These are phyloP conservation scores for Chytriomyces hyalinus DNA, from an alignment of 192 early-diverging fungal species.

Conservation along the genomic window DNA sequence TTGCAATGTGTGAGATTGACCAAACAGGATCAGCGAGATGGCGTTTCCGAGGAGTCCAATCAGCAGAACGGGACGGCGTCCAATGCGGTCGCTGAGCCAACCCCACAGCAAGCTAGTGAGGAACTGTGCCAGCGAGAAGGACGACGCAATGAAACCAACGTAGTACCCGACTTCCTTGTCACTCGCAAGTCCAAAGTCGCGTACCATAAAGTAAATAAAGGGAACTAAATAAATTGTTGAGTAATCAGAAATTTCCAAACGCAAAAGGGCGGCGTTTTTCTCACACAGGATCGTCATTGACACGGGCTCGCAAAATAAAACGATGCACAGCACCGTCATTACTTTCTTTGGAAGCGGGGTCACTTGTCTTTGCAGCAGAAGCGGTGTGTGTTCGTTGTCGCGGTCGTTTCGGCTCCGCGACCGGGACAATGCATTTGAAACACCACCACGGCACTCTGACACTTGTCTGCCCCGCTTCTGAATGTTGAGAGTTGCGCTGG, in stretches of 20 bases:
- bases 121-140: constrained; percentile 76
- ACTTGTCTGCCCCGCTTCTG: not conserved
- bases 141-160: constrained; percentile 73
- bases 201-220: constrained; percentile 84
- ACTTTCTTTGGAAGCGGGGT: constrained; percentile 54
- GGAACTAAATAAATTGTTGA: constrained; percentile 60
- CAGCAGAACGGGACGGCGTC: constrained; percentile 80
- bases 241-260: not conserved
- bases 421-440: not conserved
- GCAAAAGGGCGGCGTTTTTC: not conserved
- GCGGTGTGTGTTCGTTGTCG: not conserved
- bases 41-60: constrained; percentile 79
- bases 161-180: constrained; percentile 85
- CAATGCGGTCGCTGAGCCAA: constrained; percentile 75
- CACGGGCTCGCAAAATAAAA: constrained; percentile 55
- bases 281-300: constrained; percentile 27
- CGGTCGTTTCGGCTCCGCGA: not conserved
- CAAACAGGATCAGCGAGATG: constrained; percentile 74
- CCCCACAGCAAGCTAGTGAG: constrained; percentile 51
- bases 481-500: not conserved
- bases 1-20: constrained; percentile 51
- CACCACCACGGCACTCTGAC: not conserved
- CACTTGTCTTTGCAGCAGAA: not conserved
- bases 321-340: constrained; percentile 56
- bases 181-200: constrained; percentile 61